These are phyloP conservation scores for Colletotrichum sidae DNA, from an alignment of 2,329 filamentous ascomycete species.

Conservation along the genomic window DNA sequence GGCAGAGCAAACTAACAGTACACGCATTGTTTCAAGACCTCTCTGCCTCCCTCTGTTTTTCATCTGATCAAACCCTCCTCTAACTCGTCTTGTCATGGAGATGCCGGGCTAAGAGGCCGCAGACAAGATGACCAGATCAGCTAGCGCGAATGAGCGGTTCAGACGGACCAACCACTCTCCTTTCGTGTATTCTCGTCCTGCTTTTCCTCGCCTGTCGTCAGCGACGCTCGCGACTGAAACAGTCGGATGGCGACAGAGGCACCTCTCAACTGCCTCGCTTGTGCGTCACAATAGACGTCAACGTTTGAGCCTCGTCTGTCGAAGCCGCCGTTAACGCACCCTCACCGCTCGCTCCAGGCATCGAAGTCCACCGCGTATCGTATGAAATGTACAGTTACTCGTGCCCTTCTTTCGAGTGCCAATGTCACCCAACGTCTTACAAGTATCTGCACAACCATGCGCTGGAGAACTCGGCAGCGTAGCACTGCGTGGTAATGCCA, in stretches of 20 bases:
- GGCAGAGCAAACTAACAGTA: background rate
- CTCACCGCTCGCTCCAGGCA: no score
- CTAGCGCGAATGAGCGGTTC: constrained; percentile 15
- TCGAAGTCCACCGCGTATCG: no score
- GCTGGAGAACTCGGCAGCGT: background rate
- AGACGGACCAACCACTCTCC: constrained; percentile 31
- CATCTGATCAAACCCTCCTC: no score
- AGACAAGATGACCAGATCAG: background rate
- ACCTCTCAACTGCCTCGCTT: constrained; percentile 10
- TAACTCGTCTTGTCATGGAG: background rate
- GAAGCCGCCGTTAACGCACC: background rate
- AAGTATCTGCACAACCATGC: constrained; percentile 22
- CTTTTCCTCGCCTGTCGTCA: constrained; percentile 7
- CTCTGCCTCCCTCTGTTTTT: background rate
- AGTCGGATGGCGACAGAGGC: constrained; percentile 21
- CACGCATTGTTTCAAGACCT: constrained; percentile 31
- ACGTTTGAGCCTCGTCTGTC: constrained; percentile 30
- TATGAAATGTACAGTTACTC: background rate
- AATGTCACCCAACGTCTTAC: constrained; percentile 12
- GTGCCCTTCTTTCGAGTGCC: constrained; percentile 17
- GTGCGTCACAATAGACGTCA: constrained; percentile 25
- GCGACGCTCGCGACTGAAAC: constrained; percentile 28
- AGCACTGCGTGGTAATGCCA: no score
- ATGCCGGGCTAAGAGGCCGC: background rate
- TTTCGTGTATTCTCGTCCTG: constrained; percentile 4